Percentiles rank a stretch among this genome's conserved stretches.
Conservation (phyloP, 306 rosid species). For the Begonia fuchsioides region DNA sequence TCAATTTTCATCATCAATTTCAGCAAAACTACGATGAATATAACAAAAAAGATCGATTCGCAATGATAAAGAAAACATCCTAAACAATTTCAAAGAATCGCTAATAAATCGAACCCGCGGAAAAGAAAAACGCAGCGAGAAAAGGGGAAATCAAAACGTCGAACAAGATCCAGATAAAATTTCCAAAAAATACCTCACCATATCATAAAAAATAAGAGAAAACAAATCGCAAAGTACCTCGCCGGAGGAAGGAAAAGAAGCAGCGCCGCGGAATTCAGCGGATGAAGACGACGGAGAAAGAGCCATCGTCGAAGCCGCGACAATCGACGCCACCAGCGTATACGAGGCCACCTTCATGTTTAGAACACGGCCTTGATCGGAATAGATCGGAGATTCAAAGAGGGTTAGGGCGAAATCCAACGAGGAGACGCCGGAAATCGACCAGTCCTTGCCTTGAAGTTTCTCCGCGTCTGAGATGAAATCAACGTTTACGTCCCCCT, state of each 20-base stretch:
- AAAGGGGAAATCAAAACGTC: not conserved
- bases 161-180: not conserved
- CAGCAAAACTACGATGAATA: not conserved
- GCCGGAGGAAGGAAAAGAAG: conserved; percentile 8
- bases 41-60: not conserved
- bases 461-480: not conserved
- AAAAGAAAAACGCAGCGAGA: not conserved
- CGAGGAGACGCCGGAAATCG: conserved; percentile 26
- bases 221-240: conserved; percentile 5
- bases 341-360: conserved; percentile 33
- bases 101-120: not conserved
- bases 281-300: conserved; percentile 17
- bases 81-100: not conserved
- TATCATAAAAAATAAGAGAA: not conserved
- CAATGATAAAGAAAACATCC: not conserved
- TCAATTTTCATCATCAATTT: not conserved
- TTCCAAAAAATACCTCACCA: no score
- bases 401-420: conserved; percentile 22
- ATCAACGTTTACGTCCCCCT: not conserved
- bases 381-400: not conserved
- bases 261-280: conserved; percentile 9
- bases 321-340: conserved; percentile 32
- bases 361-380: not conserved
- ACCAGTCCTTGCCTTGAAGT: conserved; percentile 2
- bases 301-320: conserved; percentile 42